Conservation (phyloP, 139 green algal genomes). For the Chlorella sp. region DNA sequence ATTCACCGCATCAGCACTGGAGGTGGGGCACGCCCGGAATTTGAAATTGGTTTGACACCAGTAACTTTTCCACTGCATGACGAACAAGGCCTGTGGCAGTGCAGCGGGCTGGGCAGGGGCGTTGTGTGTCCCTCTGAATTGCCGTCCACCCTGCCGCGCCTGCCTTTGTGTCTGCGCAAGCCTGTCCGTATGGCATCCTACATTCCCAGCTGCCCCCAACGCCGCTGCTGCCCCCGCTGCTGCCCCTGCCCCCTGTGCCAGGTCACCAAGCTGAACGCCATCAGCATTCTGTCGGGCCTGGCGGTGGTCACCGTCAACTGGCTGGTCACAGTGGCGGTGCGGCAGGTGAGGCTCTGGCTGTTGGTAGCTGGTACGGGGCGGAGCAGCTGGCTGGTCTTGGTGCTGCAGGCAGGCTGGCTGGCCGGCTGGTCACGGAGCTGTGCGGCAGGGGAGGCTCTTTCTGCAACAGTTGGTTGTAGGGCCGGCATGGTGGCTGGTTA, state of each 20-base stretch:
- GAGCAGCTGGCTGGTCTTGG: too few species aligned
- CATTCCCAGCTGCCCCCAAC: not conserved
- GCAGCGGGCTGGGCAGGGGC: not conserved
- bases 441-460: not conserved
- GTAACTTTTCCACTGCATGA: too few species aligned
- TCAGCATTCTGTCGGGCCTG: constrained; percentile 38
- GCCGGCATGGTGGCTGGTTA: too few species aligned
- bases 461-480: not conserved
- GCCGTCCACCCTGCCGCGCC: not conserved
- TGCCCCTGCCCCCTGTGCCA: not conserved
- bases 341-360: not conserved
- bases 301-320: constrained; percentile 49
- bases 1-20: constrained; percentile 10
- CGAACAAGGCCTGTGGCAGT: too few species aligned
- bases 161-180: not conserved
- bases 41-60: too few species aligned
- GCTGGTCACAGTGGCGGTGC: constrained; percentile 43
- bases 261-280: constrained; percentile 38
- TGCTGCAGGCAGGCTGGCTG: too few species aligned
- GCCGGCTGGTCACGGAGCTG: too few species aligned
- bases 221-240: not conserved
- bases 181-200: too few species aligned
- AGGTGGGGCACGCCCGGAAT: not conserved
- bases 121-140: not conserved
- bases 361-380: too few species aligned